Base-by-base conservation (phyloP, 2,329 filamentous ascomycete species). In the Cladosporium sp. region DNA sequence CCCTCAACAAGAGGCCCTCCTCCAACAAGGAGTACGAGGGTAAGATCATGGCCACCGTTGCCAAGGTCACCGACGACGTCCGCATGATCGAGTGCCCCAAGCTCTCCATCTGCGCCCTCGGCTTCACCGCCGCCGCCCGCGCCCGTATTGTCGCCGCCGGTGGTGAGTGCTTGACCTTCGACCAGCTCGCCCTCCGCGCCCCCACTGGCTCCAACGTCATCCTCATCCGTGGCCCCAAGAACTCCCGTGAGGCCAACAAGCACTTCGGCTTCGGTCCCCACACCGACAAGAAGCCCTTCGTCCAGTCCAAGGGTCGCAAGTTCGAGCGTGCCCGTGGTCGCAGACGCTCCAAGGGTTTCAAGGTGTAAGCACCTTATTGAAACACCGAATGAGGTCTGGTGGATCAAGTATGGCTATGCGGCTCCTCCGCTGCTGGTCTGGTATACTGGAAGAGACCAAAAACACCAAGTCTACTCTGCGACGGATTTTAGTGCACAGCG, bases 321-420 rank as follows among this genome's bases (percentile, higher is more conserved):
- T 99, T 99, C 85, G 95, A 99, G 88, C 86, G 87, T 75, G 94
- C 92, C 75, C 92, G 94, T 94, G 95, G 94, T 81, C 92, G 94
- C 82, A 95, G 94, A 88, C 85, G 92, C 79, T 97, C 92, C 74
- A 87, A 90, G 76, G 94, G 95, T 86, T 99, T 99, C 92, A 99
- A 99, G 92, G 94, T 99, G 78, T 99, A 96, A 90, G 78, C 56
- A 37, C 37, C 38, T 50, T 39, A 25, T 34, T 5, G 34, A 20
- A 38, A 28, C 17, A 38, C 20, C 34, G 38, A 20, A 49, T 19
- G 54, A 56, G 54, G 30, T 37, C 5, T 25, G 22, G 40, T 25
- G 42, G 20, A 39, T 39, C 42, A 49, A 56, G 54, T 30, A 49
- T 49, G 42, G 42, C 42, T 20, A 38, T 30, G 54, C 22, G 42